phyloP scores from a whole-genome alignment of 2,329 filamentous ascomycete genomes.

The Diaporthe longicolla region DNA sequence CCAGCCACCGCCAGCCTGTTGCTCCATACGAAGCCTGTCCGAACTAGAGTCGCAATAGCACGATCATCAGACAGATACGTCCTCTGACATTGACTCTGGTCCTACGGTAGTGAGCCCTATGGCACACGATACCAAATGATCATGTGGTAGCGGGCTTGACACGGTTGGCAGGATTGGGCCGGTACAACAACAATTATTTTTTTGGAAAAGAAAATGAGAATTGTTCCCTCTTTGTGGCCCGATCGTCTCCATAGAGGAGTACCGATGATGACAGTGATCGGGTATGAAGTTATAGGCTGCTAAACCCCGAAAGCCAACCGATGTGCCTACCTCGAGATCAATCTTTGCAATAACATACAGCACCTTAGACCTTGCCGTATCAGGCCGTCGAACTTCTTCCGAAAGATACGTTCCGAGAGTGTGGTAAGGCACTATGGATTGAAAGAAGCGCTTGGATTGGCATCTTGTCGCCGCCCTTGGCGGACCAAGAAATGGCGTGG shows the following conservation, averaged over 20 bases:
- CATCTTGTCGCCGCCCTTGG: too few species aligned
- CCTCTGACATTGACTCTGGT: neutral
- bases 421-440: too few species aligned
- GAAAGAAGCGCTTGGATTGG: neutral
- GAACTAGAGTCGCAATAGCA: too few species aligned
- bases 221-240: too few species aligned
- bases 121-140: neutral
- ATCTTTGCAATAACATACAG: neutral
- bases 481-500: too few species aligned
- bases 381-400: neutral
- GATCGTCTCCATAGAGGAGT: neutral
- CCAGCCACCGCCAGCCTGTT: neutral
- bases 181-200: neutral
- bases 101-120: too few species aligned
- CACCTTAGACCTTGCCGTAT: neutral
- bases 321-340: neutral
- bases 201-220: too few species aligned
- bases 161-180: neutral
- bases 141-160: too few species aligned
- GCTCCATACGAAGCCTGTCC: neutral
- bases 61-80: too few species aligned
- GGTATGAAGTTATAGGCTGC: too few species aligned
- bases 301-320: neutral
- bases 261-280: neutral
- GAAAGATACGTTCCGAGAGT: neutral